These are phyloP conservation scores for Calocera viscosa DNA, from an alignment of 768 basidiomycete species.

Conservation along the genomic window DNA sequence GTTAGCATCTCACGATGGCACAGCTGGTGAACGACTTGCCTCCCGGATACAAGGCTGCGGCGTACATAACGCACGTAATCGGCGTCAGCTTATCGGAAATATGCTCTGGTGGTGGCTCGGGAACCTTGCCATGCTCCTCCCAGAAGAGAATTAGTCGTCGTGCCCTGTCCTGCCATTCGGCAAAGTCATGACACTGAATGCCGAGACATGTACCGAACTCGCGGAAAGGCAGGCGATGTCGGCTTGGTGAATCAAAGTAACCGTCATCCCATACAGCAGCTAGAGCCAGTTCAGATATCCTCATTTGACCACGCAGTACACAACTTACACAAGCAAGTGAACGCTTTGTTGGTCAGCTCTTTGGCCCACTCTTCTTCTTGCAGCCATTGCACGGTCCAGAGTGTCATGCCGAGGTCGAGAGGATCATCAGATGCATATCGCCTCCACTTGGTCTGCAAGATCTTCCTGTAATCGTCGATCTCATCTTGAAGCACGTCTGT, in stretches of 20 bases:
- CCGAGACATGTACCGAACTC: conserved; percentile 24
- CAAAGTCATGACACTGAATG: conserved; percentile 17
- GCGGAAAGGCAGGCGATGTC: conserved; percentile 23
- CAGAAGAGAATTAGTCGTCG: not conserved
- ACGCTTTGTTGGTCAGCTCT: conserved; percentile 18
- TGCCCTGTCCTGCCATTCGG: not conserved
- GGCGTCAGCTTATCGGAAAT: conserved; percentile 16
- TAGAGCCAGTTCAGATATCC: not conserved
- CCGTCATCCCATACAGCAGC: conserved; percentile 15
- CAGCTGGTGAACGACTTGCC: no score
- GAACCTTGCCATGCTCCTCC: conserved; percentile 8
- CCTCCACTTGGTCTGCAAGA: conserved; percentile 21
- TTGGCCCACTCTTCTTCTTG: conserved; percentile 22
- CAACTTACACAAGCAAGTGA: conserved; percentile 18
- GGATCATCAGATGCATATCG: conserved; percentile 20
- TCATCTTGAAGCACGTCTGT: conserved; percentile 17
- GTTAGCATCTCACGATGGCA: no score
- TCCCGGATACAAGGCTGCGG: conserved; percentile 19
- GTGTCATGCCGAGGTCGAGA: conserved; percentile 26
- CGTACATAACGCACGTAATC: conserved; percentile 23
- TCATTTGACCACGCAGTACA: not conserved
- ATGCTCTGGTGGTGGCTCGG: conserved; percentile 8
- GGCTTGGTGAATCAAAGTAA: conserved; percentile 20
- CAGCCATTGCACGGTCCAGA: conserved; percentile 25
- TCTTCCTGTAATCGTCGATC: conserved; percentile 23